Base-by-base conservation (phyloP, 805 yeast species). In the Barnettozyma salicaria region DNA sequence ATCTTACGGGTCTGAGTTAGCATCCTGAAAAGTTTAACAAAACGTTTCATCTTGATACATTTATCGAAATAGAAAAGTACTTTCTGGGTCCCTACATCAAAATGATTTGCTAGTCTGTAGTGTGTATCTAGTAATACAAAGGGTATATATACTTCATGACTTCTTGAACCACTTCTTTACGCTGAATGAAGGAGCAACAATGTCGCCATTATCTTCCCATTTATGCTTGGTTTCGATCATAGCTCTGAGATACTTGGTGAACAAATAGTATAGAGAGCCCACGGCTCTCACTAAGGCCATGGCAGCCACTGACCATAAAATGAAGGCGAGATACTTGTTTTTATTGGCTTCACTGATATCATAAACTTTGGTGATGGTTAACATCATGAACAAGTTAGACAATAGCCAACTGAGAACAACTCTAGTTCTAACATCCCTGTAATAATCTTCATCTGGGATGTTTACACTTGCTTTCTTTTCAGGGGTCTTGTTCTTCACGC, bases 351-450 rank as follows among this genome's bases (percentile, higher is more conserved):
- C 73, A 36, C 78, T 79, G 3, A 89, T 74, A 7, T 70, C 65
- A 53, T 80, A 89, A 14, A 88, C 80, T 60, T 90, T 95, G 12
- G 89, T 74, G 60, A 92, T 80, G 7, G 92, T 76, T 89, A 90
- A 81, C 30, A 87, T 80, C 49, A 92, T 68, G 18, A 89, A 64
- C 52, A 87, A 64, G 58, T 92, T 92, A 19, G 83, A 67, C 32
- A 89, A 68, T 70, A 92, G 74, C 98, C 98, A 92, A n/a, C 77
- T 63, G 52, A 92, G 72, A n/a, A 92, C 98, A 36, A 92, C 96
- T 48, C 92, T 74, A 1, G 98, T 86, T 64, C 99, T 78, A 17
- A 92, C 82, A 56, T 90, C 95, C 55, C 96, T 78, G 56, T 92
- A 95, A 58, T 92, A 90, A 58, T 92, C 98, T 49, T 85, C 87